These are phyloP conservation scores for Daldinia eschscholtzii DNA, from an alignment of 2,329 filamentous ascomycete genomes.

Conservation along the genomic window DNA sequence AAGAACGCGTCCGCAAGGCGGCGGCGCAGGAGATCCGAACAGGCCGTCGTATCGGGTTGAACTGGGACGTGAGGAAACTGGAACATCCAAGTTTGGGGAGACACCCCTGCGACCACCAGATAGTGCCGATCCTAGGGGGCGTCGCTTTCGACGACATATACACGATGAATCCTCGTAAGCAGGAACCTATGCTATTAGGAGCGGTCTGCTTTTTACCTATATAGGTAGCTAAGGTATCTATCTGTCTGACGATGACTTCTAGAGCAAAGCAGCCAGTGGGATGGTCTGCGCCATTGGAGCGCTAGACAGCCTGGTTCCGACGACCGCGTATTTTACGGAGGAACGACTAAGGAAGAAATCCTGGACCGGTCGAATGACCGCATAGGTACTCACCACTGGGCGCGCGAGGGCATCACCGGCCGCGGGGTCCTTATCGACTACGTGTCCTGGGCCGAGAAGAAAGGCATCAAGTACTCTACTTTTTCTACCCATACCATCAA, in stretches of 20 bases:
- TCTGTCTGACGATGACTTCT: conserved; percentile 2
- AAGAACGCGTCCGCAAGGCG: conserved; percentile 62
- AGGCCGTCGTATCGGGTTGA: conserved; percentile 64
- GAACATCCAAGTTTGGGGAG: conserved; percentile 67
- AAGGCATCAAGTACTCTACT: conserved; percentile 56
- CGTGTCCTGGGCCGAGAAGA: conserved; percentile 57
- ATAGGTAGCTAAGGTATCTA: no score
- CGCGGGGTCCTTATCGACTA: conserved; percentile 67
- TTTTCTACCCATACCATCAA: conserved; percentile 58
- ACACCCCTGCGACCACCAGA: conserved; percentile 63
- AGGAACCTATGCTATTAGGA: no score
- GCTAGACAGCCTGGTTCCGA: conserved; percentile 44
- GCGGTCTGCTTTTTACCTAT: no score
- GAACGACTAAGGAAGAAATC: conserved; percentile 58
- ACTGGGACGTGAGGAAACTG: conserved; percentile 68
- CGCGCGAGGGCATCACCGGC: conserved; percentile 55
- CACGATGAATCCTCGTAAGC: conserved; percentile 62
- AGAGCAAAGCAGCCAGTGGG: conserved; percentile 65
- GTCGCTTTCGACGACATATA: conserved; percentile 64
- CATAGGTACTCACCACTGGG: conserved; percentile 64
- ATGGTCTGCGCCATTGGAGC: conserved; percentile 63
- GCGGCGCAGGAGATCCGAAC: conserved; percentile 64
- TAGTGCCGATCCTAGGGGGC: conserved; percentile 62
- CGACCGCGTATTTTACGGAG: conserved; percentile 61
- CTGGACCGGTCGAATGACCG: conserved; percentile 58